These are phyloP conservation scores for Umbelopsis sp. DNA, from an alignment of 192 early-diverging fungal species.

Conservation along the genomic window DNA sequence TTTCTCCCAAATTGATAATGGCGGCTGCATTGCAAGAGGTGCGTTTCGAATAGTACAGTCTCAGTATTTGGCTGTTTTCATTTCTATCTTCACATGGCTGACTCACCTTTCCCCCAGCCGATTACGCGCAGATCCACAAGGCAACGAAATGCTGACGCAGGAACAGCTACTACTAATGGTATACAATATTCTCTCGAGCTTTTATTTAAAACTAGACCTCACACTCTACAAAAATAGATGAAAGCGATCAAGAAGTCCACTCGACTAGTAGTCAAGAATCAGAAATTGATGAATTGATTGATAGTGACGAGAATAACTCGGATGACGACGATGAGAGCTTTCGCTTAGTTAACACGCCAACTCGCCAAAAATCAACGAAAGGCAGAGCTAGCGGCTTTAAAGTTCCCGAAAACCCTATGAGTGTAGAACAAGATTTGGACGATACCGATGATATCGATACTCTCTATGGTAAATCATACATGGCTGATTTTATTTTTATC, in stretches of 20 bases:
- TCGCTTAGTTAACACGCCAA: background rate
- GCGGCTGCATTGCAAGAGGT: background rate
- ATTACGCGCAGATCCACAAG: background rate
- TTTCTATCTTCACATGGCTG: background rate
- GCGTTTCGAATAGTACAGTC: background rate
- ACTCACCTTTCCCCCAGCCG: background rate
- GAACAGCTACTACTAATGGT: no score
- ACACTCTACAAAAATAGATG: background rate
- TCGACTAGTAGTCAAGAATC: background rate
- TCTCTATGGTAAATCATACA: background rate
- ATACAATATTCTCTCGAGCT: background rate
- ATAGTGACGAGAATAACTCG: background rate
- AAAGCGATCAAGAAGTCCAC: background rate
- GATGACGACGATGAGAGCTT: background rate
- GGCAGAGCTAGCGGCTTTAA: background rate
- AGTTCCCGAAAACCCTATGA: background rate
- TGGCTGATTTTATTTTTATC: background rate
- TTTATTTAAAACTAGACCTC: background rate
- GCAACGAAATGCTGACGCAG: no score
- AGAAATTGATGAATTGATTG: constrained; percentile 7
- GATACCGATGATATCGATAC: constrained; percentile 1
- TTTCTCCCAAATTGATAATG: background rate
- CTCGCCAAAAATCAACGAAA: background rate
- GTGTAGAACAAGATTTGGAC: background rate
- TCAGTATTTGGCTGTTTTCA: background rate